phyloP scores from a whole-genome alignment of 352 stramenopile species.

The Phytophthora macrochlamydospora region DNA sequence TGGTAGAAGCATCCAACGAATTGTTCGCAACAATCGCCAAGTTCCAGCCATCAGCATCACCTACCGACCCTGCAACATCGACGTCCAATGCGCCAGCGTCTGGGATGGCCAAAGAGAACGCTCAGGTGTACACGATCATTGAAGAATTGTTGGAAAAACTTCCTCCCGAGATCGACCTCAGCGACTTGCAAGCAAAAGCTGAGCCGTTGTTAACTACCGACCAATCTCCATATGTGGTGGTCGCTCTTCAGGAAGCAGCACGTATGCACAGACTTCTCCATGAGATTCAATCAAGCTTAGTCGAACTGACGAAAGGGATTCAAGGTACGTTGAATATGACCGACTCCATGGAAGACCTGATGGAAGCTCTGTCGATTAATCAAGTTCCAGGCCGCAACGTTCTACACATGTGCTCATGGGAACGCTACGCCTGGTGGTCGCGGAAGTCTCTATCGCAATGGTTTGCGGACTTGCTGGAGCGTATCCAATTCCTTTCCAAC shows the following conservation, averaged over 20 bases:
- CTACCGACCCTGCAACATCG: slow-evolving; percentile 33
- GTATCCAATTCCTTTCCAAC: slow-evolving; percentile 57
- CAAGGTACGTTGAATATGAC: slow-evolving; percentile 89
- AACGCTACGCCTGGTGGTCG: slow-evolving; percentile 84
- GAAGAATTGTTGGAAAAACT: slow-evolving; percentile 65
- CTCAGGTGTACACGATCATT: slow-evolving; percentile 48
- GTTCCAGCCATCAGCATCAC: slow-evolving; percentile 79
- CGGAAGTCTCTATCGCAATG: slow-evolving; percentile 79
- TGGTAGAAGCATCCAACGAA: slow-evolving; percentile 74
- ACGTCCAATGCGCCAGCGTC: slow-evolving; percentile 5
- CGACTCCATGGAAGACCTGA: slow-evolving; percentile 89
- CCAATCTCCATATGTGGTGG: slow-evolving; percentile 81
- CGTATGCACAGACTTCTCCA: slow-evolving; percentile 74
- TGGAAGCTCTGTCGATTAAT: slow-evolving; percentile 63
- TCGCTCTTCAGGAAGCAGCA: slow-evolving; percentile 81
- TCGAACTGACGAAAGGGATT: slow-evolving; percentile 81
- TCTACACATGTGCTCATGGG: slow-evolving; percentile 78
- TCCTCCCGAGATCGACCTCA: slow-evolving; percentile 64
- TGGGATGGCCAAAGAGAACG: slow-evolving; percentile 32
- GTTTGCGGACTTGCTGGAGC: slow-evolving; percentile 84
- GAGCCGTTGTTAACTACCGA: slow-evolving; percentile 61
- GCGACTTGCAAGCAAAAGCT: slow-evolving; percentile 53
- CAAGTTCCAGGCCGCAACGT: slow-evolving; percentile 81
- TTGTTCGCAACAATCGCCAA: slow-evolving; percentile 89
- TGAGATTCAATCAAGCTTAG: slow-evolving; percentile 66